These are phyloP conservation scores for Pseudocercospora eumusae DNA, from an alignment of 2,329 filamentous ascomycete genomes.

Conservation along the genomic window DNA sequence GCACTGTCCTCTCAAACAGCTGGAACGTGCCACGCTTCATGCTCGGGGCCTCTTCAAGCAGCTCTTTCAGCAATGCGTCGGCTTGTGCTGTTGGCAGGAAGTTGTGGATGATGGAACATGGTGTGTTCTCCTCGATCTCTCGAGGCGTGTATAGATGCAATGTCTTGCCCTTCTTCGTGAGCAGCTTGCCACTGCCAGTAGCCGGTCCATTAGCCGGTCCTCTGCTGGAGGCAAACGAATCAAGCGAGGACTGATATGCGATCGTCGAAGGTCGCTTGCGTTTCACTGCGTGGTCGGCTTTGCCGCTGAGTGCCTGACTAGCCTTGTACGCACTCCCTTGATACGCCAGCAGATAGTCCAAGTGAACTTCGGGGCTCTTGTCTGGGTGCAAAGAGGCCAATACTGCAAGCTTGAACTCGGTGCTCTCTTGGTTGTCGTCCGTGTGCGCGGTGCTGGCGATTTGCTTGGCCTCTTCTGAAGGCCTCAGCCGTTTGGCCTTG, in stretches of 20 bases:
- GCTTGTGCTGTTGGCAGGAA: constrained; percentile 75
- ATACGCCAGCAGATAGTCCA: constrained; percentile 76
- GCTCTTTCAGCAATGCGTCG: constrained; percentile 70
- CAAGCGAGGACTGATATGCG: constrained; percentile 49
- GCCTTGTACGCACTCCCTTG: constrained; percentile 74
- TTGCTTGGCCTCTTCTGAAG: constrained; percentile 13
- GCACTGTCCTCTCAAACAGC: constrained; percentile 83
- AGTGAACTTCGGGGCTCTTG: constrained; percentile 64
- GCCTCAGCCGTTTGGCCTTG: constrained; percentile 28
- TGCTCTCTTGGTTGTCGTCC: constrained; percentile 68
- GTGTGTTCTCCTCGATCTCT: constrained; percentile 79
- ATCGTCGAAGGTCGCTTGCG: constrained; percentile 38
- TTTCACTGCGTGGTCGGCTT: constrained; percentile 31
- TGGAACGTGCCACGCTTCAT: constrained; percentile 76
- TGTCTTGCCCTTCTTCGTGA: constrained; percentile 77
- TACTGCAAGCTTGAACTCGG: constrained; percentile 84
- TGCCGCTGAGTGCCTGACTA: constrained; percentile 54
- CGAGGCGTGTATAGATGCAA: constrained; percentile 79
- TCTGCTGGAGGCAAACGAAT: constrained; percentile 24
- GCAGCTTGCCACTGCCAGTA: constrained; percentile 34
- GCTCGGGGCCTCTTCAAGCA: constrained; percentile 70
- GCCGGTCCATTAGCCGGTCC: background rate
- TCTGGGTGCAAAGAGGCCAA: constrained; percentile 74
- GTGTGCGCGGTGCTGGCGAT: constrained; percentile 10
- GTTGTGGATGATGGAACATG: constrained; percentile 89